Evolutionary conservation across 2,329 filamentous ascomycete genomes (phyloP).

Genomic region (Nakataea oryzae): DNA sequence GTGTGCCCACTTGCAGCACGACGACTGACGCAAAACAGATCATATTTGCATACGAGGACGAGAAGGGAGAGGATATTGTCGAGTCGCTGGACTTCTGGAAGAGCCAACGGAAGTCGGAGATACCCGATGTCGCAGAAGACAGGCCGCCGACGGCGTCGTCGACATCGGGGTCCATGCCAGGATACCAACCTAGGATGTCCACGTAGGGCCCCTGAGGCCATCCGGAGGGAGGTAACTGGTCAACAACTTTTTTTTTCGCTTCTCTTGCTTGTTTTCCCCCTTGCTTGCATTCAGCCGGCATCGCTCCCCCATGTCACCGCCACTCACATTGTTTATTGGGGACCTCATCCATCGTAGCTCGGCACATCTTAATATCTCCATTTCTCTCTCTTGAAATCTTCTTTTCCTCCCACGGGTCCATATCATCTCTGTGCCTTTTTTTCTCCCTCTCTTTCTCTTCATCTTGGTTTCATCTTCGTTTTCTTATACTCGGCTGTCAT

Average conservation of each 20-base stretch:
- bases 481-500: too few species aligned
- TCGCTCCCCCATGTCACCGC: not conserved
- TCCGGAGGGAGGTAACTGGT: not conserved
- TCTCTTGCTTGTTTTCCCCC: not conserved
- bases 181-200: not conserved
- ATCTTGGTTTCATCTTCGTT: not conserved
- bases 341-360: not conserved
- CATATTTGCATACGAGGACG: conserved; percentile 94
- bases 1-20: not conserved
- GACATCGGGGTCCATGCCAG: not conserved
- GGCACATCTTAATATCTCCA: not conserved
- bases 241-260: not conserved
- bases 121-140: not conserved
- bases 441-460: too few species aligned
- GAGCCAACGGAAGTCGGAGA: conserved; percentile 37
- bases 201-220: not conserved
- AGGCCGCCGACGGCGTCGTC: not conserved
- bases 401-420: not conserved
- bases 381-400: not conserved
- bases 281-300: not conserved
- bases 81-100: conserved; percentile 97
- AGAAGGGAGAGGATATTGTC: conserved; percentile 84
- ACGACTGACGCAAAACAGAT: conserved; percentile 48
- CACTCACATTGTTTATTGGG: not conserved
- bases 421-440: not conserved